phyloP scores from a whole-genome alignment of 495 filamentous ascomycete species.

The Choiromyces venosus region DNA sequence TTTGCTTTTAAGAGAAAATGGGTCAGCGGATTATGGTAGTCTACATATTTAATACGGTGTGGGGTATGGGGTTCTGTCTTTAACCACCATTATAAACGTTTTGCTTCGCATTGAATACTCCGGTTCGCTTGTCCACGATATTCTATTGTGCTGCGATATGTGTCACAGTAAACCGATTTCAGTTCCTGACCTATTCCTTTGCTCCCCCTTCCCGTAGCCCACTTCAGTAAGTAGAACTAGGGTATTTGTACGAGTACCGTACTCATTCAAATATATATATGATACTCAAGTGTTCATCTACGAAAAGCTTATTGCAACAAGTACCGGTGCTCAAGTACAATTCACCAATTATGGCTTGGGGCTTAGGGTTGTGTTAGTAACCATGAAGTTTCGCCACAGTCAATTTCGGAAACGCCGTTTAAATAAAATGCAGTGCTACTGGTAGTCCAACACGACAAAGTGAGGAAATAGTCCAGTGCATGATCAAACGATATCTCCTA shows the following conservation, averaged over 20 bases:
- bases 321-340: no score
- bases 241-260: no score
- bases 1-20: not conserved
- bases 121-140: not conserved
- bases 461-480: not conserved
- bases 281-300: no score
- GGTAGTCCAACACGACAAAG: no score
- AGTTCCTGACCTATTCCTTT: not conserved
- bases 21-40: not conserved
- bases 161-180: not conserved
- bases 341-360: not conserved
- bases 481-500: not conserved
- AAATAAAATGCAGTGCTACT: no score
- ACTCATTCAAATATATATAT: no score
- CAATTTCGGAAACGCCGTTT: no score
- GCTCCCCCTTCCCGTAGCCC: not conserved
- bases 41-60: not conserved
- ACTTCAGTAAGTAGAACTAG: no score
- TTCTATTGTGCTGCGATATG: not conserved
- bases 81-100: not conserved
- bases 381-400: not conserved
- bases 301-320: no score
- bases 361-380: not conserved
- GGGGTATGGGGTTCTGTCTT: not conserved
- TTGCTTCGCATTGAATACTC: not conserved